Evolutionary conservation across 139 green algal genomes (phyloP).

Genomic region (Tetradesmus obliquus): DNA sequence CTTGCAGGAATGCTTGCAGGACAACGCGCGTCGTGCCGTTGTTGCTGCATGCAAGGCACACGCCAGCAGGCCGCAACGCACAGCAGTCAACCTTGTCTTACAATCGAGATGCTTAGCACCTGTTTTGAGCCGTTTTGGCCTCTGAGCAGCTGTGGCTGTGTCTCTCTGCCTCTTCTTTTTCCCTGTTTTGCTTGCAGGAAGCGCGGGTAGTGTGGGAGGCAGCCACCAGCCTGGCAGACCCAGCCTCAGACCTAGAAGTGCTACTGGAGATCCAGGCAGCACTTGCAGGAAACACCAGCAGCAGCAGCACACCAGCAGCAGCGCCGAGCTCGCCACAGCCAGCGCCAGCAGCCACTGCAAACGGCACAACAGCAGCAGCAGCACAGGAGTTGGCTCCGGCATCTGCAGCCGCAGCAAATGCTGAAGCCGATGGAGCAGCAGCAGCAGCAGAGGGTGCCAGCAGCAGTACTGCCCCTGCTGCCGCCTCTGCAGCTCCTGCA

Average conservation of each 20-base stretch:
- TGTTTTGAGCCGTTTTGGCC: no score
- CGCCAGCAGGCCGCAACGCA: no score
- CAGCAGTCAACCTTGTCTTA: no score
- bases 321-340: neutral
- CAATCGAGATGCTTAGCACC: no score
- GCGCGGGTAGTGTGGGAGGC: constrained; percentile 34
- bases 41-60: neutral
- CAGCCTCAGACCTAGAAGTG: constrained; percentile 24
- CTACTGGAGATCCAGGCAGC: constrained; percentile 28
- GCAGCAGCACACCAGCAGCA: constrained; percentile 24
- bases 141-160: neutral
- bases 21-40: neutral
- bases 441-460: neutral
- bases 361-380: neutral
- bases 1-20: neutral
- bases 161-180: neutral
- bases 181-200: constrained; percentile 42
- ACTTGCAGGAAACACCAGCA: neutral
- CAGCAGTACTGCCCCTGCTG: neutral
- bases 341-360: neutral
- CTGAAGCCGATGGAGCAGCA: constrained; percentile 1
- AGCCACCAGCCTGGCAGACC: constrained; percentile 22
- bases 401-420: neutral
- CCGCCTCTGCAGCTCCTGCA: neutral
- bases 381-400: neutral